Conservation (phyloP, 345 rosid species). For the Gossypium turneri region DNA sequence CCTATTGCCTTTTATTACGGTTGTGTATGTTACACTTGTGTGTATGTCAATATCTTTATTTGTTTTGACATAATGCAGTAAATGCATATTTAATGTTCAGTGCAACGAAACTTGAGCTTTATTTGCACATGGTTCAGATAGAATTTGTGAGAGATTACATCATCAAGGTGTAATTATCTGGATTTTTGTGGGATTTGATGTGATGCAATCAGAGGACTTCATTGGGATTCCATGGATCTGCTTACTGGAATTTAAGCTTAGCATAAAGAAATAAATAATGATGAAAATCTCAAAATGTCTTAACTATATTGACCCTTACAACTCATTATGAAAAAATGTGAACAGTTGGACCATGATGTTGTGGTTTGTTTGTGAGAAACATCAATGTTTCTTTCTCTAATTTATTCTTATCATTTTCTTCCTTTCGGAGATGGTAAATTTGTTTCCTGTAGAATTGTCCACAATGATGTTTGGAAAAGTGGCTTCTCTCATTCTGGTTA, state of each 20-base stretch:
- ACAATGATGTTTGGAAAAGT: background rate
- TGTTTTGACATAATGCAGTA: background rate
- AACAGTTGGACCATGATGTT: too few species aligned
- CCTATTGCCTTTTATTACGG: background rate
- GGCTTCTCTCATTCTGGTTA: background rate
- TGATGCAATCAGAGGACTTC: background rate
- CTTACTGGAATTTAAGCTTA: background rate
- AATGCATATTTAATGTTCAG: background rate
- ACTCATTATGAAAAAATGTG: background rate
- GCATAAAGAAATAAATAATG: background rate
- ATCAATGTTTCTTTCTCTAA: background rate
- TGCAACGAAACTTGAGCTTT: constrained; percentile 1
- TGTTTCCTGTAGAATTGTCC: background rate
- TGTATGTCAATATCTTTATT: background rate
- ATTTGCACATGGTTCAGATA: background rate
- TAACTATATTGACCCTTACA: background rate
- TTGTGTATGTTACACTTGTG: background rate
- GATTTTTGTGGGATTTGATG: constrained; percentile 2
- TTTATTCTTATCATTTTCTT: background rate
- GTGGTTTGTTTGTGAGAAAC: too few species aligned
- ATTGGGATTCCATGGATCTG: background rate
- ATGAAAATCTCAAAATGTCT: background rate
- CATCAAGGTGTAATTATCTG: background rate
- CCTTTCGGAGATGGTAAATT: background rate
- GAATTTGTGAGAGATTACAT: background rate